Percentiles rank a stretch among this genome's conserved stretches.
These are phyloP conservation scores for Chytriomyces sp. DNA, from an alignment of 192 early-diverging fungal genomes.

Conservation along the genomic window DNA sequence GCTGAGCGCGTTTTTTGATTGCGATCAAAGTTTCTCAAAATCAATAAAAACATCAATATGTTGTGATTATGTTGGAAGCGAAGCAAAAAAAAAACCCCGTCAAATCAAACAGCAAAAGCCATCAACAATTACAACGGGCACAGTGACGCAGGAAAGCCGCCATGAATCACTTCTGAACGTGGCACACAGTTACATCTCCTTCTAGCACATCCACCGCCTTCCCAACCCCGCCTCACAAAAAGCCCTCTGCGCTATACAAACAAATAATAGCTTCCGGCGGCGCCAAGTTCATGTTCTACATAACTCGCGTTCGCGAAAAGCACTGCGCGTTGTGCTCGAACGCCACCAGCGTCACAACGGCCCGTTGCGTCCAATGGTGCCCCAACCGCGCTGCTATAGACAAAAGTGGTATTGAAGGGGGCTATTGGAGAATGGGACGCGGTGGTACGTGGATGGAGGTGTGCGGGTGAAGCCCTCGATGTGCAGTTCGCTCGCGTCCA, in stretches of 20 bases:
- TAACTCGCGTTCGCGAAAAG: background rate
- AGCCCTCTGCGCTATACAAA: slow-evolving; percentile 30
- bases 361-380: slow-evolving; percentile 21
- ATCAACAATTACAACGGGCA: too few species aligned
- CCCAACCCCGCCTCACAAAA: slow-evolving; percentile 6
- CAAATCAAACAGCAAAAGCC: too few species aligned
- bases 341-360: slow-evolving; percentile 16
- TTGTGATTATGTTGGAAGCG: too few species aligned
- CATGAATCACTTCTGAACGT: too few species aligned
- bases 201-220: background rate
- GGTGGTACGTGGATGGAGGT: background rate
- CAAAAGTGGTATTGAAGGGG: slow-evolving; percentile 9
- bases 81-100: too few species aligned
- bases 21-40: background rate
- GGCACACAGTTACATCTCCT: background rate
- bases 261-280: slow-evolving; percentile 48
- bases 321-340: slow-evolving; percentile 35
- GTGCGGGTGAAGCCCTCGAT: slow-evolving; percentile 8
- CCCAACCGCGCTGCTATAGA: slow-evolving; percentile 28
- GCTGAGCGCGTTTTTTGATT: slow-evolving; percentile 13
- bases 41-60: too few species aligned
- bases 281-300: slow-evolving; percentile 28
- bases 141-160: too few species aligned
- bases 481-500: background rate
- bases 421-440: background rate